A percentile compares a stretch with the other conserved stretches of the same genome.
phyloP scores from a whole-genome alignment of 2,329 filamentous ascomycete genomes.

The Aureobasidium sp. region DNA sequence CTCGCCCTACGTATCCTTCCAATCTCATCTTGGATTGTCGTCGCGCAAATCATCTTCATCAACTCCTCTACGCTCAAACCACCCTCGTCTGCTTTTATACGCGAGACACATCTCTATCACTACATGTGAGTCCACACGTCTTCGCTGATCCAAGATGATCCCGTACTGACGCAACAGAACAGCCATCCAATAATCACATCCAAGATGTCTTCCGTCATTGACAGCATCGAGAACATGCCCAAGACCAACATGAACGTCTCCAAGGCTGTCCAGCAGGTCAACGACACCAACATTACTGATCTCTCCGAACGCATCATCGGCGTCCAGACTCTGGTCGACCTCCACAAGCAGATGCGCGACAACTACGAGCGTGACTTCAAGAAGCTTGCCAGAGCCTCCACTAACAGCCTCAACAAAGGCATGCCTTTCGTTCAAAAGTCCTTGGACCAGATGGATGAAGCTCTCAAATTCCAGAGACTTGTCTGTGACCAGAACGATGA shows the following conservation, averaged over 20 bases:
- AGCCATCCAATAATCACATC: background rate
- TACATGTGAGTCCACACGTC: background rate
- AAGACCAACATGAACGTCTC: background rate
- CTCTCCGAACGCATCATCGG: background rate
- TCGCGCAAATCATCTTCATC: background rate
- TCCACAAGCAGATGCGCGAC: background rate
- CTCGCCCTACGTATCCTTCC: background rate
- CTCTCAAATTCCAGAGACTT: background rate
- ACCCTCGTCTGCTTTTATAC: background rate
- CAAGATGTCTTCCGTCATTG: background rate
- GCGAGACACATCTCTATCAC: background rate
- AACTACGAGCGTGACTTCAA: background rate
- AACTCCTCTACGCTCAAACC: background rate
- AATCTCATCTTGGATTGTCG: too few relatives aligned
- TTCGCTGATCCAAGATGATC: accelerated
- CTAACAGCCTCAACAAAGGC: background rate
- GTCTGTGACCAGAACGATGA: background rate
- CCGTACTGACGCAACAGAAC: background rate
- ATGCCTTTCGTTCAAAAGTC: too few relatives aligned
- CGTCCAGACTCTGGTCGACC: background rate
- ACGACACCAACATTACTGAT: background rate
- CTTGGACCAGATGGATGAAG: background rate
- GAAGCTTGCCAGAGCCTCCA: background rate
- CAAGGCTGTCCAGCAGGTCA: background rate
- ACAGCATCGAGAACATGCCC: too few relatives aligned